Evolutionary conservation across 2,329 filamentous ascomycete genomes (phyloP).

Genomic region (Plenodomus lindquistii): DNA sequence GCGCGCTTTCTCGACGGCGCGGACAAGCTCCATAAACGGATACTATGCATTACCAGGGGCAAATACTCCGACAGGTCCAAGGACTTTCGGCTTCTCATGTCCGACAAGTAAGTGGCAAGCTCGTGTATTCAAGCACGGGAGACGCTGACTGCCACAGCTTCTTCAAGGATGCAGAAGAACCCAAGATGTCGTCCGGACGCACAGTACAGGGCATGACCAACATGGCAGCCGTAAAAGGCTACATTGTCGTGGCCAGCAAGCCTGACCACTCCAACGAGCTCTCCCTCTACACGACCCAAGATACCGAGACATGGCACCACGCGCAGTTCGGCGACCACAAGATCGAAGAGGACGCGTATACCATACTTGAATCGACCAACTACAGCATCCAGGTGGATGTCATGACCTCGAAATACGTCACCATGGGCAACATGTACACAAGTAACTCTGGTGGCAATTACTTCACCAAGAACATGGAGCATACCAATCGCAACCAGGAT

Average conservation of each 20-base stretch:
- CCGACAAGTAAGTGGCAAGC: slow-evolving; percentile 61
- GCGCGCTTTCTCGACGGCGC: slow-evolving; percentile 72
- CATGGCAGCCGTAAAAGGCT: slow-evolving; percentile 82
- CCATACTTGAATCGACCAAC: slow-evolving; percentile 91
- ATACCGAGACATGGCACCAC: slow-evolving; percentile 84
- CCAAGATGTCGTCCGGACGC: slow-evolving; percentile 72
- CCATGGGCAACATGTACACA: slow-evolving; percentile 88
- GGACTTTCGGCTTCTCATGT: slow-evolving; percentile 78
- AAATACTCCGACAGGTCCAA: slow-evolving; percentile 70
- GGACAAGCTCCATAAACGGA: slow-evolving; percentile 66
- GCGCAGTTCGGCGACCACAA: slow-evolving; percentile 88
- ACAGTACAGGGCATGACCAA: slow-evolving; percentile 80
- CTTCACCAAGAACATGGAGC: slow-evolving; percentile 87
- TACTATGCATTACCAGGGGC: slow-evolving; percentile 80
- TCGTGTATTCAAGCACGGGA: not conserved
- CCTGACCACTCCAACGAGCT: slow-evolving; percentile 84
- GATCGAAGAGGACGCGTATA: slow-evolving; percentile 83
- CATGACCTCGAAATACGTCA: slow-evolving; percentile 67
- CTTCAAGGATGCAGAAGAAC: slow-evolving; percentile 72
- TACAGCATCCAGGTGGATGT: slow-evolving; percentile 98
- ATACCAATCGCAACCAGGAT: slow-evolving; percentile 79
- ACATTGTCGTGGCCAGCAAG: slow-evolving; percentile 79
- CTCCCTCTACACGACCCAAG: slow-evolving; percentile 85
- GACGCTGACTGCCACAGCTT: slow-evolving; percentile 51
- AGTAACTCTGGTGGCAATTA: slow-evolving; percentile 98